Percentiles rank a stretch among this genome's conserved stretches.
Conservation (phyloP, 768 basidiomycete genomes). For the Lentinus brumalis region DNA sequence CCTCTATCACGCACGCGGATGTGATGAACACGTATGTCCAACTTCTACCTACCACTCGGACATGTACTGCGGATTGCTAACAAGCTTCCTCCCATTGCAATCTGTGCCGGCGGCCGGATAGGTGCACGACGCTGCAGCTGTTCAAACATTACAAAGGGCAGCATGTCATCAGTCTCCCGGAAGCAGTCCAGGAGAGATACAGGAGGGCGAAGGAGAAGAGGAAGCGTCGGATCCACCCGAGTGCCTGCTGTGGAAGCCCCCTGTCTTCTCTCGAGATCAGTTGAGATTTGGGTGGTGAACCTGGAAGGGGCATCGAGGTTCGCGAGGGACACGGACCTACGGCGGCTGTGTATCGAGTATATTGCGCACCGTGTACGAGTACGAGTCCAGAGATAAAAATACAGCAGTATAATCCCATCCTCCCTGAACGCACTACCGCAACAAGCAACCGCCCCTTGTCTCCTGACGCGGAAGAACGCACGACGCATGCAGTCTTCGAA, state of each 20-base stretch:
- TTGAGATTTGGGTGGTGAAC: conserved; percentile 65
- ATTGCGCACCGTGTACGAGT: conserved; percentile 22
- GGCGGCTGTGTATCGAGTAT: conserved; percentile 11
- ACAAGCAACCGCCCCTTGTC: conserved; percentile 14
- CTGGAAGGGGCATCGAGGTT: neutral
- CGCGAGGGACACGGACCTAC: conserved; percentile 1
- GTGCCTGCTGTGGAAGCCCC: conserved; percentile 91
- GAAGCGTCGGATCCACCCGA: conserved; percentile 74
- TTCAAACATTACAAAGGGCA: conserved; percentile 97
- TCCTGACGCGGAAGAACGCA: conserved; percentile 7
- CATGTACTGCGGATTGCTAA: conserved; percentile 21
- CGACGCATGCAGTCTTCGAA: neutral
- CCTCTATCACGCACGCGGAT: conserved; percentile 92
- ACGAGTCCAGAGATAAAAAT: conserved; percentile 21
- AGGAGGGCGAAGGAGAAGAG: conserved; percentile 81
- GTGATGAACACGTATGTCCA: conserved; percentile 94
- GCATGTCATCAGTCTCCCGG: conserved; percentile 90
- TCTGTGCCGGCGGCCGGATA: conserved; percentile 34
- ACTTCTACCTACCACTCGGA: conserved; percentile 3
- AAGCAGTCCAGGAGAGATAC: conserved; percentile 88
- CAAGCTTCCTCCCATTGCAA: conserved; percentile 3
- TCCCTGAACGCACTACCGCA: conserved; percentile 17
- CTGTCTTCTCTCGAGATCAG: conserved; percentile 88
- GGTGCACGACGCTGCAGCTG: conserved; percentile 90
- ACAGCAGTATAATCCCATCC: conserved; percentile 15